These are phyloP conservation scores for Prunus kanzakura DNA, from an alignment of 306 rosid species.

Conservation along the genomic window DNA sequence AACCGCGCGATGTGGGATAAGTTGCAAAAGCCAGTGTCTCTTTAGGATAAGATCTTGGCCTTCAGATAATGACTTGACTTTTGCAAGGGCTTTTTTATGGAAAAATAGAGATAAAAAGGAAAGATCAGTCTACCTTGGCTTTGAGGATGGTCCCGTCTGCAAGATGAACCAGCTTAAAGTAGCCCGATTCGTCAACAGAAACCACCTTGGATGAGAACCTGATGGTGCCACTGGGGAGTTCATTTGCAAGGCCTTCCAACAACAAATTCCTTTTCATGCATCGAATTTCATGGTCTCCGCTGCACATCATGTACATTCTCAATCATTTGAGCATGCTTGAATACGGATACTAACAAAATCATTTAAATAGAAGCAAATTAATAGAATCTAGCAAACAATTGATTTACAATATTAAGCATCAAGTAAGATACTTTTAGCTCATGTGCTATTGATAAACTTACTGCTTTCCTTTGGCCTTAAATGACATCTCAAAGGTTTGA, in stretches of 20 bases:
- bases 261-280: slow-evolving; percentile 48
- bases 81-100: no score
- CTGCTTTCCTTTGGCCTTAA: slow-evolving; percentile 36
- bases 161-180: slow-evolving; percentile 60
- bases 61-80: no score
- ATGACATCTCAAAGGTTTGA: slow-evolving; percentile 30
- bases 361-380: not conserved
- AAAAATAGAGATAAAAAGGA: not conserved
- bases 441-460: slow-evolving; percentile 24
- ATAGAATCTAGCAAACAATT: not conserved
- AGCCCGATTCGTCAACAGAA: slow-evolving; percentile 58
- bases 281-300: slow-evolving; percentile 45
- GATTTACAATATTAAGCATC: no score
- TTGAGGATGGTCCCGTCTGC: slow-evolving; percentile 56
- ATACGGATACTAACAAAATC: not conserved
- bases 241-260: slow-evolving; percentile 59
- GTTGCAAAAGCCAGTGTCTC: no score
- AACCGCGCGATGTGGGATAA: not conserved
- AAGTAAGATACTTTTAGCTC: no score
- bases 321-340: not conserved
- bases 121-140: slow-evolving; percentile 42
- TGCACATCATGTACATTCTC: not conserved
- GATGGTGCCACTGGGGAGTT: slow-evolving; percentile 64
- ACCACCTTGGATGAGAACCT: slow-evolving; percentile 69
- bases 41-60: no score